Evolutionary conservation across 1,284 basidiomycete species (phyloP).

Genomic region (Salmacisia buchloeana): DNA sequence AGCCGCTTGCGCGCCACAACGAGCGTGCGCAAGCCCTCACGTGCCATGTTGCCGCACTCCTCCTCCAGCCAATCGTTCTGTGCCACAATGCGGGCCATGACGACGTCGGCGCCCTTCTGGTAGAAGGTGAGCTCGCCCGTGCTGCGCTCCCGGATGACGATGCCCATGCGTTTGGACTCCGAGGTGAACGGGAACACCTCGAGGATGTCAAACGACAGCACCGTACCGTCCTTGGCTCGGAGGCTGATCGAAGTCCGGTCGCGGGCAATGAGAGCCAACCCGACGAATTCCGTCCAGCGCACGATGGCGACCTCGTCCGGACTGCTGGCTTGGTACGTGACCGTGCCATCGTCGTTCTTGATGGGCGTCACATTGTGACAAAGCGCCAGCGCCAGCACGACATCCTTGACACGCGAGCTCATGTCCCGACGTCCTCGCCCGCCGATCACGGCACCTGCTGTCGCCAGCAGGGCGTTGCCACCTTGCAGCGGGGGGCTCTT

Average conservation of each 20-base stretch:
- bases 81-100: slow-evolving; percentile 90
- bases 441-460: slow-evolving; percentile 71
- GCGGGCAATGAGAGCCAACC: slow-evolving; percentile 76
- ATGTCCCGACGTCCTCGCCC: slow-evolving; percentile 84
- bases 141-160: slow-evolving; percentile 74
- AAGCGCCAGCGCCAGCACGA: slow-evolving; percentile 83
- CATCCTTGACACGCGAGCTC: slow-evolving; percentile 87
- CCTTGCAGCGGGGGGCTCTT: slow-evolving; percentile 18
- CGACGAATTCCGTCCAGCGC: slow-evolving; percentile 93
- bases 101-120: slow-evolving; percentile 95
- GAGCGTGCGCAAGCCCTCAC: slow-evolving; percentile 88
- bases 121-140: slow-evolving; percentile 78
- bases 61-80: slow-evolving; percentile 99
- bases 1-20: slow-evolving; percentile 82
- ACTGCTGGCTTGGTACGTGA: slow-evolving; percentile 96
- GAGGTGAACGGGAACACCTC: slow-evolving; percentile 95
- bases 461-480: slow-evolving; percentile 12
- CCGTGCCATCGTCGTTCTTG: slow-evolving; percentile 80
- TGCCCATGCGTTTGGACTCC: slow-evolving; percentile 98
- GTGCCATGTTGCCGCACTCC: slow-evolving; percentile 96
- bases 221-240: slow-evolving; percentile 23
- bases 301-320: slow-evolving; percentile 99
- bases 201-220: slow-evolving; percentile 73
- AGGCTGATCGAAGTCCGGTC: slow-evolving; percentile 74
- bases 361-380: slow-evolving; percentile 99